Conservation (phyloP, 2,329 filamentous ascomycete genomes). For the Westerdykella sp. region DNA sequence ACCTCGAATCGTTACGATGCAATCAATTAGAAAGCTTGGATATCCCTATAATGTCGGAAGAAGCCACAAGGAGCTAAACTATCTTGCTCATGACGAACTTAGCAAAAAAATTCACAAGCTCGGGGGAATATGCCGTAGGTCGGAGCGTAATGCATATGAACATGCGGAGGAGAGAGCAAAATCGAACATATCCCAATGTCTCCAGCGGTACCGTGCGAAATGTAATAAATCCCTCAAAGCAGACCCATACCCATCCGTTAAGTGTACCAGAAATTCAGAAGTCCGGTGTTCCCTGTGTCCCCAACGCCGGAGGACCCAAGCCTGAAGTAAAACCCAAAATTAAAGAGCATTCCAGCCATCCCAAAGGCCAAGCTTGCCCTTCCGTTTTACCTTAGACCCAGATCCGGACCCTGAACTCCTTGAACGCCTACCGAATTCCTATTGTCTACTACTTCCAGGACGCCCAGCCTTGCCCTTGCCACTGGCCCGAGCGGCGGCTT, state of each 20-base stretch:
- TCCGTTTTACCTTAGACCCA: conserved; percentile 31
- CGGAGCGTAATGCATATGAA: too few relatives aligned
- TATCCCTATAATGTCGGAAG: too few relatives aligned
- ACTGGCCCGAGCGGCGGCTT: conserved; percentile 13
- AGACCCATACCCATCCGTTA: background rate
- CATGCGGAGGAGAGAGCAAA: too few relatives aligned
- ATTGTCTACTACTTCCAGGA: conserved; percentile 36
- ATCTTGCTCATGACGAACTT: too few relatives aligned
- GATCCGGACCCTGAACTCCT: conserved; percentile 25
- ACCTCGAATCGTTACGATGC: too few relatives aligned
- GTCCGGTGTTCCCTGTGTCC: background rate
- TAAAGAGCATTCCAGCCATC: conserved; percentile 35
- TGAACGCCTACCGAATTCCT: conserved; percentile 37
- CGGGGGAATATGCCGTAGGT: too few relatives aligned
- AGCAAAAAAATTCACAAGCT: too few relatives aligned
- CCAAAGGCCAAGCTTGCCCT: conserved; percentile 19
- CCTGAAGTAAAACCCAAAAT: conserved; percentile 5
- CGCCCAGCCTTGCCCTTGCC: conserved; percentile 29
- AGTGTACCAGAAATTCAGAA: background rate
- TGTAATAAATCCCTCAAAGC: background rate
- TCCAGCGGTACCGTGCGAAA: too few relatives aligned
- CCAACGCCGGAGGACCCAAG: background rate
- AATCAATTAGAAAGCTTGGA: too few relatives aligned
- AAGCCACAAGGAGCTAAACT: too few relatives aligned
- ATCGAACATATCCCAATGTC: too few relatives aligned